phyloP scores from a whole-genome alignment of 2,329 filamentous ascomycete species.

The Dothideomycetes sp. region DNA sequence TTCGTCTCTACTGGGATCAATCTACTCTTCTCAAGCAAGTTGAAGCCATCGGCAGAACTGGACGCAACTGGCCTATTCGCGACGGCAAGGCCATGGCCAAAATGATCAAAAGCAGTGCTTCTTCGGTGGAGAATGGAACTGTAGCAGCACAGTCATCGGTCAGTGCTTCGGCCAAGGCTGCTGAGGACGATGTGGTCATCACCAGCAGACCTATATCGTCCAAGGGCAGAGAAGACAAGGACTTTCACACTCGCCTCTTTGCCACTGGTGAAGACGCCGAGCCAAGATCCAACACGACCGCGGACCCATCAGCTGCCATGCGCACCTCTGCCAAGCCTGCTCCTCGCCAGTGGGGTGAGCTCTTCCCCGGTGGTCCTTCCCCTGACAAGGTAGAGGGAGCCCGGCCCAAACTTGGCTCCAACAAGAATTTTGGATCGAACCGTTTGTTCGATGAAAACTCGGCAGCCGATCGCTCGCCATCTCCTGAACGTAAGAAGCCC shows the following conservation, averaged over 20 bases:
- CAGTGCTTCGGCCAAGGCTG: slow-evolving; percentile 20
- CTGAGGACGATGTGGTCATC: slow-evolving; percentile 18
- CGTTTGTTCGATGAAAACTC: slow-evolving; percentile 48
- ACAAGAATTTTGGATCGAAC: slow-evolving; percentile 41
- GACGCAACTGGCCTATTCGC: slow-evolving; percentile 89
- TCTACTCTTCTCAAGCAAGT: slow-evolving; percentile 84
- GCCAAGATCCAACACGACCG: slow-evolving; percentile 20
- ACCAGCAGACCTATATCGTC: slow-evolving; percentile 11
- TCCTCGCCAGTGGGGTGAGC: slow-evolving; percentile 57
- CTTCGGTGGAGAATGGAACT: background rate
- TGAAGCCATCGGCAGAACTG: slow-evolving; percentile 82
- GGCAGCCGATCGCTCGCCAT: slow-evolving; percentile 21
- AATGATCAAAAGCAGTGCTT: slow-evolving; percentile 33
- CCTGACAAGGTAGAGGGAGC: slow-evolving; percentile 20
- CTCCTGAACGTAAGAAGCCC: slow-evolving; percentile 44
- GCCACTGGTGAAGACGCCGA: slow-evolving; percentile 55
- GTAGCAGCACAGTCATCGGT: slow-evolving; percentile 14
- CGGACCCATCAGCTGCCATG: slow-evolving; percentile 41
- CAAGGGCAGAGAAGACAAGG: slow-evolving; percentile 9
- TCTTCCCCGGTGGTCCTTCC: slow-evolving; percentile 37
- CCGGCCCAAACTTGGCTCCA: slow-evolving; percentile 37
- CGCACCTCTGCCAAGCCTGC: slow-evolving; percentile 61
- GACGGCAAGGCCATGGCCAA: slow-evolving; percentile 76
- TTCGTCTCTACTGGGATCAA: slow-evolving; percentile 93
- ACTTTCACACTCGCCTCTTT: slow-evolving; percentile 43